A percentile compares a stretch with the other conserved stretches of the same genome.
phyloP scores from a whole-genome alignment of 257 asterid genomes.

The Cynanchum wilfordii region DNA sequence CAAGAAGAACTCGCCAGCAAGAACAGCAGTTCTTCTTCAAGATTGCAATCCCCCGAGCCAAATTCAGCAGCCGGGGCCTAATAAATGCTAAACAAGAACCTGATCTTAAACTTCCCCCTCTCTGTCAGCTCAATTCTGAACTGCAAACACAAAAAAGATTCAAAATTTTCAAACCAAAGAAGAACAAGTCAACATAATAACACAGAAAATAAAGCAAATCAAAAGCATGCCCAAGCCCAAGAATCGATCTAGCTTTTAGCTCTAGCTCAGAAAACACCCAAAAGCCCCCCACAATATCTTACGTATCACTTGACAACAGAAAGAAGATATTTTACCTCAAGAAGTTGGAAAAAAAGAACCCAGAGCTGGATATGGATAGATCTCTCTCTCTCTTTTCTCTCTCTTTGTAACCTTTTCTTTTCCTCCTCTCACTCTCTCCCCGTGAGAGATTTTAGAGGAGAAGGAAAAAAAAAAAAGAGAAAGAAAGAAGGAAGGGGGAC shows the following conservation, averaged over 20 bases:
- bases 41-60: background rate
- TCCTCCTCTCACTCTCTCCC: slow-evolving; percentile 1
- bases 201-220: background rate
- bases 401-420: background rate
- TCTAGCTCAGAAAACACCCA: background rate
- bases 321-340: slow-evolving; percentile 19
- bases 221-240: background rate
- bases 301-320: background rate
- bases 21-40: background rate
- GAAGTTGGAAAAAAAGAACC: slow-evolving; percentile 8
- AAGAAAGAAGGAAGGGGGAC: background rate
- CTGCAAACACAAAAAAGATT: background rate
- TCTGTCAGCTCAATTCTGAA: slow-evolving; percentile 21
- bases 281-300: background rate
- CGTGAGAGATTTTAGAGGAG: background rate
- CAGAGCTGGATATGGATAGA: slow-evolving; percentile 4
- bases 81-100: background rate
- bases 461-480: background rate
- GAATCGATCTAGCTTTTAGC: slow-evolving; percentile 11
- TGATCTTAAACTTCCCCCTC: slow-evolving; percentile 14
- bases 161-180: background rate
- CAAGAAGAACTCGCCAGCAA: background rate
- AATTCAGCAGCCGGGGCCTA: slow-evolving; percentile 3
- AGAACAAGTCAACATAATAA: background rate
- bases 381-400: slow-evolving; percentile 1